These are phyloP conservation scores for Meyerozyma smithsonii DNA, from an alignment of 1,139 yeast species.

Conservation along the genomic window DNA sequence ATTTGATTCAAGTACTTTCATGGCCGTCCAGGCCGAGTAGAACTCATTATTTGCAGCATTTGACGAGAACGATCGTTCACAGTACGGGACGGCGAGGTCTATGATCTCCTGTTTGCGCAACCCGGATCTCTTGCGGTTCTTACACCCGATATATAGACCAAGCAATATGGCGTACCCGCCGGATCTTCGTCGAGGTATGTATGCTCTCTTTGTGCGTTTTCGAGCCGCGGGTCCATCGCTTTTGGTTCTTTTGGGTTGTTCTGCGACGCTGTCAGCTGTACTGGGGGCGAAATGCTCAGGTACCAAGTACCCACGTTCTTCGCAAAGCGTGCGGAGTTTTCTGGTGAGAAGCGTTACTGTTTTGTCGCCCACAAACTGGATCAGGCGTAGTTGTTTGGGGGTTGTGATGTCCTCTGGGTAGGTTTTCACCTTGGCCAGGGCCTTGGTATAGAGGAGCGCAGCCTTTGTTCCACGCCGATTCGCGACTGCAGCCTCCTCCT, in stretches of 20 bases:
- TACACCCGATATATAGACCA: conserved; percentile 55
- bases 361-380: conserved; percentile 61
- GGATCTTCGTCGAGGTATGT: conserved; percentile 72
- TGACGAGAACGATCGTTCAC: conserved; percentile 60
- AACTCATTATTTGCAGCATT: conserved; percentile 59
- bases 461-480: conserved; percentile 37
- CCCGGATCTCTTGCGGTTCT: conserved; percentile 33
- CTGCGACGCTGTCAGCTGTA: conserved; percentile 4
- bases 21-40: conserved; percentile 77
- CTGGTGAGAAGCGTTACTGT: conserved; percentile 44
- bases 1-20: conserved; percentile 58
- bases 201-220: conserved; percentile 33
- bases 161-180: conserved; percentile 86
- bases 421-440: conserved; percentile 41
- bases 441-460: conserved; percentile 43
- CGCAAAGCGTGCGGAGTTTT: conserved; percentile 43
- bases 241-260: conserved; percentile 3
- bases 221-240: conserved; percentile 12
- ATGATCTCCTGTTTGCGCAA: conserved; percentile 59
- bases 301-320: conserved; percentile 29
- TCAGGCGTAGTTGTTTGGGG: conserved; percentile 45
- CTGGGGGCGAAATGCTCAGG: conserved; percentile 34
- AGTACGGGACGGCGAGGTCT: conserved; percentile 52
- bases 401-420: conserved; percentile 41
- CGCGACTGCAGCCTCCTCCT: conserved; percentile 42